Base-by-base conservation (phyloP, 495 filamentous ascomycete species). In the Tuber indicum region DNA sequence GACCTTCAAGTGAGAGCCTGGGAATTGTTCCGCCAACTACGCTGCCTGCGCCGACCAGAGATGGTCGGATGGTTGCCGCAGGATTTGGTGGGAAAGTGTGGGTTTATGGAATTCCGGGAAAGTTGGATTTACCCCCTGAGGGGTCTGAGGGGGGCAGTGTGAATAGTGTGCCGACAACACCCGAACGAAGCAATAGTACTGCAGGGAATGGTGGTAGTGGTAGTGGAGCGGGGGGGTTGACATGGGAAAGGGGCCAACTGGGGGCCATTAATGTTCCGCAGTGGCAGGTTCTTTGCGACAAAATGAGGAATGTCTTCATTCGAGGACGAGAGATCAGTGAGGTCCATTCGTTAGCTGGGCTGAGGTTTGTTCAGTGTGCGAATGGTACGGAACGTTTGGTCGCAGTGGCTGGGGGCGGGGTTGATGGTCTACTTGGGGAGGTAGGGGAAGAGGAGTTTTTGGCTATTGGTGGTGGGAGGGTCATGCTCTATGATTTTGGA, bases 61-160 rank as follows among this genome's bases (percentile, higher is more conserved):
- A 88, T 69, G 93, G 92, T 12, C 91, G 94, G 73, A 88, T 96
- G 58, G 90, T 92, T 72, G 92, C 91, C 46, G 88, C 92, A 71
- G 93, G 92, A 23, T 95, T 94, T 79, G 89, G 90, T 21, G 89
- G 90, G 46, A 89, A 91, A 23, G 84, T 96, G 8, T 96, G 92
- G 91, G 81, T 96, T 6, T 95, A 95, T 84, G 93, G 93, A 46
- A 84, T 96, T 46, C 93, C 93, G 1, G 90, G 91, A 78, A 89
- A 91, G 76, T 84, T 95, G 21, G 91, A 94, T 81, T 87, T 89
- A 21, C 77, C 80, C 49, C 47, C 74, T 73, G 72, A 84, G 78
- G 77, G 76, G 45, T 71, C 70, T n/a, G 78, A 81, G 70, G 79
- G 75, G 72, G 73, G 76, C 76, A 66, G 58, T 66, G 58, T 66